Percentiles rank a stretch among this genome's conserved stretches.
These are phyloP conservation scores for Medicago arabica DNA, from an alignment of 306 rosid species.

Conservation along the genomic window DNA sequence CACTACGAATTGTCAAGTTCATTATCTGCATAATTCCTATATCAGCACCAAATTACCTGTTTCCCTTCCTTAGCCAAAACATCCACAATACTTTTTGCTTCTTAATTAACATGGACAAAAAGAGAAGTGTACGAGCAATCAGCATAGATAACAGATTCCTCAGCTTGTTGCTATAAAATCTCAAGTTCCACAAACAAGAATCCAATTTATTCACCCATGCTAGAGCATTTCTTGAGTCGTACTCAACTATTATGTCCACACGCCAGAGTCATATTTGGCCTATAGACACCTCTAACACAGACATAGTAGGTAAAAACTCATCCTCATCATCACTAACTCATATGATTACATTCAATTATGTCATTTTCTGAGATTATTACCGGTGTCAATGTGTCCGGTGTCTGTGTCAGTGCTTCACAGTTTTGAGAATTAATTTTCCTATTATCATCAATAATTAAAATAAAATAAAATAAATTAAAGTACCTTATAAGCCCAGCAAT, in stretches of 20 bases:
- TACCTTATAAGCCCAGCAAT: constrained; percentile 97
- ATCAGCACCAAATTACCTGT: neutral
- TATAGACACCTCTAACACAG: too few species aligned
- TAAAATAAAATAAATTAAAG: too few species aligned
- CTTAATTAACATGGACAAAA: neutral
- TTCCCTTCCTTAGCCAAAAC: neutral
- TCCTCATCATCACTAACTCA: too few species aligned
- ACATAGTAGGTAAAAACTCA: too few species aligned
- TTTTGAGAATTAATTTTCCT: neutral
- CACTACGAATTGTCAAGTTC: too few species aligned
- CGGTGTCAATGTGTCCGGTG: too few species aligned
- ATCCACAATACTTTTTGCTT: neutral
- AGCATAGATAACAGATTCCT: neutral
- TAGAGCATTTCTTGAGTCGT: neutral
- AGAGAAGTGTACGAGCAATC: neutral
- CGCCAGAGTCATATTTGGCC: neutral
- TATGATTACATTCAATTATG: too few species aligned
- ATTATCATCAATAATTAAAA: neutral
- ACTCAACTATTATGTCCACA: neutral
- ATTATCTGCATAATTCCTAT: too few species aligned
- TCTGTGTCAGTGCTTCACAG: neutral
- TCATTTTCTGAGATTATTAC: too few species aligned
- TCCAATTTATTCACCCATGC: neutral
- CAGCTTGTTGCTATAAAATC: neutral
- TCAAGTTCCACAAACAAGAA: neutral